These are phyloP conservation scores for Carex myosuroides DNA, from an alignment of 176 grass and related monocot species.

Conservation along the genomic window DNA sequence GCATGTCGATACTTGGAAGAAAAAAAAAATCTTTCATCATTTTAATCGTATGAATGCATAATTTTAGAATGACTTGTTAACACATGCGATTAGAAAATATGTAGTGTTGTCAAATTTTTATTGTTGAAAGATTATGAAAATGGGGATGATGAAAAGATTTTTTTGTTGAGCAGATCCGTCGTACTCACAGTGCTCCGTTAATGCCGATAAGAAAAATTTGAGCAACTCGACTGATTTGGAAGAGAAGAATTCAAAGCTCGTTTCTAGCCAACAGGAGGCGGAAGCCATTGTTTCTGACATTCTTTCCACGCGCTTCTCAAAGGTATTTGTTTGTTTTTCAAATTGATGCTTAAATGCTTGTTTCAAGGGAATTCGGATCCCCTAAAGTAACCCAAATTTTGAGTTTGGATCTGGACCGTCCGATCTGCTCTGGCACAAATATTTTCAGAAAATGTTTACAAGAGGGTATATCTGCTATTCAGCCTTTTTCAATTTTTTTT, in stretches of 20 bases:
- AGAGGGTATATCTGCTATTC: not conserved
- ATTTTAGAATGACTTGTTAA: too few species aligned
- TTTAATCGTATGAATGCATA: too few species aligned
- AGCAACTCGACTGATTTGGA: slow-evolving; percentile 13
- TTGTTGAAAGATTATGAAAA: too few species aligned
- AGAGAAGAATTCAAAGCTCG: slow-evolving; percentile 32
- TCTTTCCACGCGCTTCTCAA: slow-evolving; percentile 52
- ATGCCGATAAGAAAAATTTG: slow-evolving; percentile 19
- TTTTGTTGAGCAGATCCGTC: slow-evolving; percentile 65
- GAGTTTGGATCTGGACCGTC: too few species aligned
- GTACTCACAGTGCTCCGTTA: slow-evolving; percentile 28
- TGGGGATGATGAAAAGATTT: not conserved
- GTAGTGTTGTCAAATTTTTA: too few species aligned
- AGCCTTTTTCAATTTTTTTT: slow-evolving; percentile 16
- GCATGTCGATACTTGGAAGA: too few species aligned
- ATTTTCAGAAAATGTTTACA: too few species aligned
- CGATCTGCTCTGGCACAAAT: too few species aligned
- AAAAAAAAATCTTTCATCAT: too few species aligned
- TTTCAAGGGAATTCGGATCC: not conserved
- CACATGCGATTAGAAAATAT: too few species aligned
- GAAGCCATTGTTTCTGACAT: slow-evolving; percentile 70
- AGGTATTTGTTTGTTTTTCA: slow-evolving; percentile 32
- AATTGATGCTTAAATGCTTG: not conserved
- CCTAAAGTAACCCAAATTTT: too few species aligned
- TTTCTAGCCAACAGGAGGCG: slow-evolving; percentile 56